Evolutionary conservation across 2,329 filamentous ascomycete species (phyloP), one percentile per base, ranked within the genome.

Genomic region (Decorospora gaudefroyi): DNA sequence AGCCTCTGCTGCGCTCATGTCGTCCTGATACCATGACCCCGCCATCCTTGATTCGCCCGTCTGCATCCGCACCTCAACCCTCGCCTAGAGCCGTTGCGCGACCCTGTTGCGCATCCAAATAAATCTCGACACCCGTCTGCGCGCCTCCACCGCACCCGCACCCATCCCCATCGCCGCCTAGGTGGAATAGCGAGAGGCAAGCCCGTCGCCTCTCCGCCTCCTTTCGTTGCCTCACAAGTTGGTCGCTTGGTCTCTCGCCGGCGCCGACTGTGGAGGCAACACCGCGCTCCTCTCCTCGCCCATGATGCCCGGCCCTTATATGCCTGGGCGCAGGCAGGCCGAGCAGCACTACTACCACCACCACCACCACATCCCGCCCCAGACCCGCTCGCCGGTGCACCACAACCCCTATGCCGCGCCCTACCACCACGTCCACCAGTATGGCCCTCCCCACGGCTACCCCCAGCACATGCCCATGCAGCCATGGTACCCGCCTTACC

Each of bases 271-370:
- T 69, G 55, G 66, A 65, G 67, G 68, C 68, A 67, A 64, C 67
- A 62, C 46, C 55, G 52, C 53, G 44, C 48, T 78, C 81, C 74
- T 80, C 48, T 78, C 81, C 74, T 80, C 81, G 82, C 83, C 82
- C 81, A 88, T 80, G 84, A 89, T 89, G 85, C 69, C 70, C 82
- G 85, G 85, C 79, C 83, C 84, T 44, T 67, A 73, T 42, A 59
- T 70, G 30, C 70, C 67, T 47, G 67, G 65, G 35, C 65, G 73
- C 45, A 68, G 74, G 55, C 72, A 74, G 53, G 60, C 59, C 39
- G 70, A 73, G 51, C 67, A 64, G 43, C 61, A 67, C 27, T 64
- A 72, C 51, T 49, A 62, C 44, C 59, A 68, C 47, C 60, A 53
- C 49, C 49, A 61, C 39, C 57, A 67, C 46, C 55, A 50, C 16